Evolutionary conservation across 176 grass and related monocot species (phyloP).

Genomic region (Miscanthus lutarioriparius): DNA sequence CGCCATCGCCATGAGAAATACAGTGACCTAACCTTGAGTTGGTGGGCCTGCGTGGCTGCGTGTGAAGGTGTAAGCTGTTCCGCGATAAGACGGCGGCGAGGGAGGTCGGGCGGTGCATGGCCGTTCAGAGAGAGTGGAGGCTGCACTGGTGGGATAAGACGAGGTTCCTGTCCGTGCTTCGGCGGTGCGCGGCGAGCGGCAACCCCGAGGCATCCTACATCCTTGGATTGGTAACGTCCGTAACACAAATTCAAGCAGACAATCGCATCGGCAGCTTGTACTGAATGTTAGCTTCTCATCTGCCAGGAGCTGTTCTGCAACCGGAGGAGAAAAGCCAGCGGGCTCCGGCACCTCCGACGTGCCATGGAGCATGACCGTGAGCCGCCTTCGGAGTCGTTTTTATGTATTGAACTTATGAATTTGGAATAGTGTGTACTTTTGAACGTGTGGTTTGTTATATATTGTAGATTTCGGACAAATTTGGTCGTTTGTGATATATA

Average conservation of each 20-base stretch:
- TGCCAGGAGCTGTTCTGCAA: conserved; percentile 46
- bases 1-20: background rate
- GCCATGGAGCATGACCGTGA: conserved; percentile 44
- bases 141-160: conserved; percentile 52
- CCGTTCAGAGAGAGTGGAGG: conserved; percentile 42
- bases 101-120: conserved; percentile 42
- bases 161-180: conserved; percentile 38
- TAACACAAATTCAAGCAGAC: background rate
- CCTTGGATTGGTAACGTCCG: conserved; percentile 36
- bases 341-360: conserved; percentile 22
- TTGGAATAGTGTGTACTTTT: too few species aligned
- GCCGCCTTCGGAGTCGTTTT: too few species aligned
- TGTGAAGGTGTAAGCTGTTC: conserved; percentile 44
- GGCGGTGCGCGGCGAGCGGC: conserved; percentile 41
- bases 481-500: too few species aligned
- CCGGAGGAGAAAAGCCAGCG: conserved; percentile 16
- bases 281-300: background rate
- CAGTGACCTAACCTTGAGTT: background rate
- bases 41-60: background rate
- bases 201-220: conserved; percentile 43
- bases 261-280: background rate
- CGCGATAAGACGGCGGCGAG: conserved; percentile 23
- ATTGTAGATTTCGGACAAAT: too few species aligned
- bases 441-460: too few species aligned
- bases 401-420: too few species aligned